A percentile compares a stretch with the other conserved stretches of the same genome.
These are phyloP conservation scores for Fusarium agapanthi DNA, from an alignment of 2,329 filamentous ascomycete genomes.

Conservation along the genomic window DNA sequence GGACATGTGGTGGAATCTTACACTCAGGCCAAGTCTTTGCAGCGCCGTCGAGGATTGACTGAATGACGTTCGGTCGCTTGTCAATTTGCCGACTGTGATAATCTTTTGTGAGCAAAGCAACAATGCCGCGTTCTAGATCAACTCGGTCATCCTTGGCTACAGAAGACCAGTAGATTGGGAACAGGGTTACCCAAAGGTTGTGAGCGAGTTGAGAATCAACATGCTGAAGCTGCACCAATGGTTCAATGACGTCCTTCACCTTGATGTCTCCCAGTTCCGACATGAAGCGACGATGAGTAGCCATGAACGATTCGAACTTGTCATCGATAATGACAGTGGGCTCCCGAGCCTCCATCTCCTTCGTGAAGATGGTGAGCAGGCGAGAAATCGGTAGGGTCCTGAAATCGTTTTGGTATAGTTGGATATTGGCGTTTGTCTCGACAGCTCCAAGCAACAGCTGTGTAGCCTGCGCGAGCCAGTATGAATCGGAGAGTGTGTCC, in stretches of 20 bases:
- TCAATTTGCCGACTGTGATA: slow-evolving; percentile 95
- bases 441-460: slow-evolving; percentile 92
- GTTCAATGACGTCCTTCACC: slow-evolving; percentile 87
- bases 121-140: slow-evolving; percentile 90
- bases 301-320: slow-evolving; percentile 81
- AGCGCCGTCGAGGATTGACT: slow-evolving; percentile 88
- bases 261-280: slow-evolving; percentile 85
- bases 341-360: slow-evolving; percentile 75
- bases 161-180: slow-evolving; percentile 93
- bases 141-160: slow-evolving; percentile 86
- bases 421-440: slow-evolving; percentile 81
- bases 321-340: slow-evolving; percentile 80
- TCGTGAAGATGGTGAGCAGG: slow-evolving; percentile 76
- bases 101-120: slow-evolving; percentile 91
- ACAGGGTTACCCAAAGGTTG: slow-evolving; percentile 89
- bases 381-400: slow-evolving; percentile 77
- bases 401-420: slow-evolving; percentile 86
- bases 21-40: slow-evolving; percentile 86
- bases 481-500: slow-evolving; percentile 93
- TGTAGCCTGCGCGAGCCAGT: slow-evolving; percentile 95
- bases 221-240: slow-evolving; percentile 91
- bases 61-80: slow-evolving; percentile 93
- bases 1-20: slow-evolving; percentile 92
- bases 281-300: slow-evolving; percentile 83
- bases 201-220: slow-evolving; percentile 83